Percentiles rank a stretch among this genome's conserved stretches.
Conservation (phyloP, 2,329 filamentous ascomycete genomes). For the Exophiala oligosperma region DNA sequence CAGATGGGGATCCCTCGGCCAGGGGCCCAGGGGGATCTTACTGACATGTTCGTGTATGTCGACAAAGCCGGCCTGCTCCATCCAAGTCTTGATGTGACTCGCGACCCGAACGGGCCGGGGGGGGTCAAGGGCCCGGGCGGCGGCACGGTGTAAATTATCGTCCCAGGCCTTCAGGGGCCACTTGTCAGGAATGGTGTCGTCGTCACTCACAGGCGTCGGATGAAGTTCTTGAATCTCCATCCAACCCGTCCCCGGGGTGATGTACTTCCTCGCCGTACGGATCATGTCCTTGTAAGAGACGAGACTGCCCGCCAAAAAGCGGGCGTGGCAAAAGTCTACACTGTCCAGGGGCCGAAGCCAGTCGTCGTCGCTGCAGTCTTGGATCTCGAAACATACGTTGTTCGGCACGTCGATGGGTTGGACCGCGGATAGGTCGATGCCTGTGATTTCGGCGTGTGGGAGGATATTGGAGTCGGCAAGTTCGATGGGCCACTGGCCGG, state of each 20-base stretch:
- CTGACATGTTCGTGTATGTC: slow-evolving; percentile 55
- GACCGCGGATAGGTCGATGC: slow-evolving; percentile 67
- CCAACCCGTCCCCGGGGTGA: slow-evolving; percentile 56
- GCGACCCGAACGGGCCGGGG: slow-evolving; percentile 53
- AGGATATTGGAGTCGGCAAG: slow-evolving; percentile 57
- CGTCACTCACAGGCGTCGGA: slow-evolving; percentile 52
- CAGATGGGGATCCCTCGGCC: slow-evolving; percentile 50
- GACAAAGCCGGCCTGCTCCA: slow-evolving; percentile 58
- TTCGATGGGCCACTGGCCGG: slow-evolving; percentile 68
- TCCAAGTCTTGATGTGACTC: slow-evolving; percentile 54
- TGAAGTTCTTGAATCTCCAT: slow-evolving; percentile 47
- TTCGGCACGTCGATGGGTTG: slow-evolving; percentile 66
- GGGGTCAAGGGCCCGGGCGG: slow-evolving; percentile 45
- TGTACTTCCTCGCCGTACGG: slow-evolving; percentile 50
- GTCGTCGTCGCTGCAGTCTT: slow-evolving; percentile 64
- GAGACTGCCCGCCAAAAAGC: slow-evolving; percentile 59
- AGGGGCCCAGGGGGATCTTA: slow-evolving; percentile 55
- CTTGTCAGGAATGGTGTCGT: slow-evolving; percentile 52
- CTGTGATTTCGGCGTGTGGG: slow-evolving; percentile 59
- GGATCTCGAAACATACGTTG: slow-evolving; percentile 73
- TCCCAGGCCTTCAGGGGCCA: slow-evolving; percentile 53
- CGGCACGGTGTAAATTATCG: slow-evolving; percentile 42
- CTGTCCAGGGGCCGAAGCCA: slow-evolving; percentile 54
- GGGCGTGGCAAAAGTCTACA: slow-evolving; percentile 62
- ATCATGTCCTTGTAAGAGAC: slow-evolving; percentile 58